Evolutionary conservation across 495 filamentous ascomycete genomes (phyloP), one percentile per base, ranked within the genome.

Genomic region (Hypoxylon fragiforme): DNA sequence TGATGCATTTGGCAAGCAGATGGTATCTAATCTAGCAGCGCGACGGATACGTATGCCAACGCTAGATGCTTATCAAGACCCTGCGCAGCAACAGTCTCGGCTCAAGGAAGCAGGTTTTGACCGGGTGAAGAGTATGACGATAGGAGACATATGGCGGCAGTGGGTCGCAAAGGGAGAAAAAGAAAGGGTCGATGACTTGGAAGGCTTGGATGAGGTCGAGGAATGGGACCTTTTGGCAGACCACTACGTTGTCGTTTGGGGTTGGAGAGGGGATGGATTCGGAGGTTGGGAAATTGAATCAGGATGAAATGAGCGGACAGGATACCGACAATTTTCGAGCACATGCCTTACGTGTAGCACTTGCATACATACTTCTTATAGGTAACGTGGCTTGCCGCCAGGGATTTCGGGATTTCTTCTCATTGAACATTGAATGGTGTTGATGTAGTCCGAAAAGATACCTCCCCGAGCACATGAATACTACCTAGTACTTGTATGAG

Each of bases 151-250:
- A 32, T 96, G 89, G 85, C 77, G 85, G 37, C 65, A 74, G 9
- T 96, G 91, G 88, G 76, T 96, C 2, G 50, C 34, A 0, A 72
- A 77, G 7, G 72, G 68, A n/a, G 94, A 97, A 73, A 92, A 88
- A 65, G 87, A 87, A 60, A 75, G 94, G 55, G 84, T 97, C 3
- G 83, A 86, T 39, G 64, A 70, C 18, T 68, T 97, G 45, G 94
- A 97, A 70, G 88, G 92, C 76, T 65, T 97, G 56, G 94, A 98
- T 76, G 94, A 98, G 71, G 81, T 96, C 46, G 94, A 98, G 72
- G 94, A 98, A 73, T 96, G 92, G 91, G 74, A 82, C 62, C 67
- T 98, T 66, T 68, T 98, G 61, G 90, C 90, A 3, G 79, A 79
- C 51, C 94, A 98, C 76, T 98, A 98, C 70, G 86, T 91, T 56